Evolutionary conservation across 305 asterid species (phyloP), one percentile per base, ranked within the genome.

Genomic region (Salvia sclarea): DNA sequence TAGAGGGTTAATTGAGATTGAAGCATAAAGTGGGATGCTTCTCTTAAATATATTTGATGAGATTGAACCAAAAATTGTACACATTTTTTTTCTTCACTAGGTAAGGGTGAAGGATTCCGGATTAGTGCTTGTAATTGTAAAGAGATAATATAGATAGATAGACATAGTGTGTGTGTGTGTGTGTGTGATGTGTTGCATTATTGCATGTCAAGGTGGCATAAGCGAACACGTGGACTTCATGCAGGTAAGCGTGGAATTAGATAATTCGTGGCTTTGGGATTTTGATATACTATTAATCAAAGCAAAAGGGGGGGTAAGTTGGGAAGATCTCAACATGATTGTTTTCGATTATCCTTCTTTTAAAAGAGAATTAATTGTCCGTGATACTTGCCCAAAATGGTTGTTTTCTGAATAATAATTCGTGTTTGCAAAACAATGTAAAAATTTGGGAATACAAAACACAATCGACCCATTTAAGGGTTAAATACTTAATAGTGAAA

Each of bases 11-110:
- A 37, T 10, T 33, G 78, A 45, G 62, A 55, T 40, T 35, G 78
- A 45, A 21, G 73, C 43, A 48, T 18, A 41, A 16, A 71, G 25
- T 5, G 77, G 74, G 38, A 78, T 52, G 48, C 49, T 38, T 69
- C 74, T 83, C 72, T 70, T 72, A 41, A 80, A 43, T 38, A 75
- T 11, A 53, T 52, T 78, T 17, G 76, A 69, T 50, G 86, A 75
- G 20, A 82, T 59, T 45, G 68, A 69, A 16, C 74, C 33, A 21
- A 76, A 33, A 47, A 72, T 17, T 17, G 18, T 64, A 0, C 71
- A 66, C 91, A 85, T 83, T 40, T 52, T 49, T 1, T 1, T 54
- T 14, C 6, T 81, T 25, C 21, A 4, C 3, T 7, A 10, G 14
- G 1, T 8, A 9, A 10, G 33, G 8, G n/a, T 57, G 48, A 0